These are phyloP conservation scores for Hypomyces perniciosus DNA, from an alignment of 2,329 filamentous ascomycete genomes.

Conservation along the genomic window DNA sequence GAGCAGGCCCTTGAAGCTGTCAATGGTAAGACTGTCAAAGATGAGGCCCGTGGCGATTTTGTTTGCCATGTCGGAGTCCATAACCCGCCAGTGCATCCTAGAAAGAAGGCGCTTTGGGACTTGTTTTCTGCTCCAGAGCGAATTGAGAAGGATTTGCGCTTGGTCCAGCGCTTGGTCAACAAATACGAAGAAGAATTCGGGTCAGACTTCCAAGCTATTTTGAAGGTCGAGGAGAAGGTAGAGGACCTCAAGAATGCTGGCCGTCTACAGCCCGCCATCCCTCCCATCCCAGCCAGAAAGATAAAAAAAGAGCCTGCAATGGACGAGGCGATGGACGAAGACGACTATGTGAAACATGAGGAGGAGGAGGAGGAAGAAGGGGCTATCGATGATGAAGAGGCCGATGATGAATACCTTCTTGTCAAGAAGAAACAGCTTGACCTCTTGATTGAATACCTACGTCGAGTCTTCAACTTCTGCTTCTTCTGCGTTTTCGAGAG, in stretches of 20 bases:
- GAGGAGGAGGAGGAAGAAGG: constrained; percentile 80
- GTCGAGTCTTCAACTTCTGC: constrained; percentile 96
- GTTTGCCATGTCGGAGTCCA: constrained; percentile 96
- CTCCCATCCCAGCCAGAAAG: constrained; percentile 49
- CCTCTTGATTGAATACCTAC: constrained; percentile 90
- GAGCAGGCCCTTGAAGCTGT: constrained; percentile 89
- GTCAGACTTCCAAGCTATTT: constrained; percentile 66
- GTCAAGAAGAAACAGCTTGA: constrained; percentile 96
- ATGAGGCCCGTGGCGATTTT: constrained; percentile 89
- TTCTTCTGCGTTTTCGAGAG: constrained; percentile 99
- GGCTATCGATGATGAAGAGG: constrained; percentile 74
- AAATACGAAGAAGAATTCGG: constrained; percentile 84
- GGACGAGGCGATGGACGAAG: constrained; percentile 58
- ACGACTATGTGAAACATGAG: constrained; percentile 60
- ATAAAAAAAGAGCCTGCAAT: constrained; percentile 56
- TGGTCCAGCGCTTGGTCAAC: constrained; percentile 74
- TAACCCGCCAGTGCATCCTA: constrained; percentile 74
- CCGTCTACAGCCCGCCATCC: constrained; percentile 62
- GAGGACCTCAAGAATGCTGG: constrained; percentile 73
- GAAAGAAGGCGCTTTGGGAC: constrained; percentile 96
- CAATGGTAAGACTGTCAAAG: constrained; percentile 95
- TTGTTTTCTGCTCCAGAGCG: constrained; percentile 91
- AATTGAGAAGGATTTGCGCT: constrained; percentile 79
- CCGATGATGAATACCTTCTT: constrained; percentile 83
- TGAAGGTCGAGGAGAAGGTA: constrained; percentile 80